A percentile compares a stretch with the other conserved stretches of the same genome.
Conservation (phyloP, 1,284 basidiomycete genomes). For the Caloboletus firmus region DNA sequence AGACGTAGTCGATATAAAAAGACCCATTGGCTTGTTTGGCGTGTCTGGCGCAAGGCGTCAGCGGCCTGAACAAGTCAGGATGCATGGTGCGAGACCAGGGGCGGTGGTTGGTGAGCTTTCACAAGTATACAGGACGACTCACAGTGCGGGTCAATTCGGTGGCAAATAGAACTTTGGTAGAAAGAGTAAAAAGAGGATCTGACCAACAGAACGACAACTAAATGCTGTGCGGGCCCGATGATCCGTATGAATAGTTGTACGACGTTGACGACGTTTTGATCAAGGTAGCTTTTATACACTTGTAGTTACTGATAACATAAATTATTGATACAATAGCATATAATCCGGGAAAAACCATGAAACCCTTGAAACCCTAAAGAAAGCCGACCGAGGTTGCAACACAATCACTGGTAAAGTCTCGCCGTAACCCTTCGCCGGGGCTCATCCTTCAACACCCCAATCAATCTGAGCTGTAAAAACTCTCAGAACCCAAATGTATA, state of each 20-base stretch:
- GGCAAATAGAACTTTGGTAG: no score
- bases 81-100: no score
- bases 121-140: no score
- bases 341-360: no score
- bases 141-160: no score
- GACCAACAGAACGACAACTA: no score
- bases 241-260: no score
- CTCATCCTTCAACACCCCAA: background rate
- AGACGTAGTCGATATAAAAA: slow-evolving; percentile 75
- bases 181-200: no score
- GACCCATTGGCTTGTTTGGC: slow-evolving; percentile 26
- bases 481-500: background rate
- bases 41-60: background rate
- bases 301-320: background rate
- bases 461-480: slow-evolving; percentile 2
- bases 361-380: background rate
- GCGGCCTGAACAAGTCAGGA: background rate
- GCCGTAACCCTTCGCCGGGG: background rate
- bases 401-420: background rate
- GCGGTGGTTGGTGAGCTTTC: no score
- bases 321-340: background rate
- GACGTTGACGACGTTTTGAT: no score
- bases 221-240: no score
- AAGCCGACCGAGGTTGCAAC: background rate
- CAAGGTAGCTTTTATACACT: no score